Evolutionary conservation across 139 green algal species (phyloP), one percentile per base, ranked within the genome.

Genomic region (Closterium sp.): DNA sequence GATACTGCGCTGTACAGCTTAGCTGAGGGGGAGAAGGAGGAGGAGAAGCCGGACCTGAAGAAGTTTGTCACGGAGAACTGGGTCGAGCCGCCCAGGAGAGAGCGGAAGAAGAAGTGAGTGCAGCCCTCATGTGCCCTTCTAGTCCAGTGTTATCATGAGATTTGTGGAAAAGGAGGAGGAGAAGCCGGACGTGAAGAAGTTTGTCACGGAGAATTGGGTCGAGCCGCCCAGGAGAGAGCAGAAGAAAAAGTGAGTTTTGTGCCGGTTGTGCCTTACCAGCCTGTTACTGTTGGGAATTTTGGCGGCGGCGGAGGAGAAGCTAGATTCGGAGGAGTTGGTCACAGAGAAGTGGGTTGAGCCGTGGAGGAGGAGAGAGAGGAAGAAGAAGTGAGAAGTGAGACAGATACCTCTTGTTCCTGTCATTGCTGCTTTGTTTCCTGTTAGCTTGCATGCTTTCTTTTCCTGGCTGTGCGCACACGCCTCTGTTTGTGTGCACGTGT

Each of bases 181-280:
- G 33, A 94, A 90, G 10, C 31, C 90, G 32, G 94, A 95, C 88
- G 34, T 96, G 23, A 96, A 96, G 89, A 86, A 90, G n/a, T 86
- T 95, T 38, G 93, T 96, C 32, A 64, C 86, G 30, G 88, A 95
- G 93, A 98, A 98, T 95, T 99, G 98, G 98, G 96, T 99, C 33
- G 98, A 99, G 92, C 98, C 98, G 12, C 95, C 96, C 89, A 98
- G 99, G 96, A 96, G 98, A 85, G 97, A 99, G 95, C 97, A 98
- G 94, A 99, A 99, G 96, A 92, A 97, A 36, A 98, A 97, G 90
- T 93, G 33, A 88, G 86, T 91, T 23, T n/a, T n/a, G n/a, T n/a
- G n/a, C n/a, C n/a, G n/a, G n/a, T n/a, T n/a, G n/a, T n/a, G n/a
- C n/a, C n/a, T n/a, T n/a, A n/a, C n/a, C n/a, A n/a, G n/a, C n/a